Base-by-base conservation (phyloP, 345 rosid species). In the Sapria himalayana region DNA sequence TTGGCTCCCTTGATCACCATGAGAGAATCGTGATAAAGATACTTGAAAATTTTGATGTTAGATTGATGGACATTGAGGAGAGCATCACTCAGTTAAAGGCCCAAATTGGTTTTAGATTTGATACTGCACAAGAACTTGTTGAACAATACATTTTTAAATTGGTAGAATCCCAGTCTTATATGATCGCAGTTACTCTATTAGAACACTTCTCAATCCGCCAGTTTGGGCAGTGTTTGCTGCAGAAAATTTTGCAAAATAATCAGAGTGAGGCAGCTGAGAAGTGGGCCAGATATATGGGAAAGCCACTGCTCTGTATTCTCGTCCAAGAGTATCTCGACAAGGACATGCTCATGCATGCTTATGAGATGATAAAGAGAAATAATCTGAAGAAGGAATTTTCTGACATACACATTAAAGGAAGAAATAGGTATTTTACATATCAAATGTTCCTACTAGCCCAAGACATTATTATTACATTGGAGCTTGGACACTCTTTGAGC, bases 231-330 rank as follows among this genome's bases (percentile, higher is more conserved):
- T 47, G 86, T 15, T 79, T 89, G 50, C 76, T 89, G 18, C 56
- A 66, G 29, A 56, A 73, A 55, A 76, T 89, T 92, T 47, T 89
- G 60, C 69, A 74, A 45, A 73, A 72, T 15, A 70, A 65, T 46
- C 76, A 82, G 46, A 66, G 56, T 49, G 59, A 45, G 65, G 85
- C 98, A 37, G 93, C 98, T 16, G 98, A 82, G 67, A 82, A 60
- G 55, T 89, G 93, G 93, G 93, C 98, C 27, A 69, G 71, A 14
- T 76, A 76, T 69, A 76, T 82, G 78, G 98, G 98, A 40, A 72
- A 65, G 54, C 59, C 80, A 27, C 65, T 79, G 77, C 52, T 79
- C 57, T 62, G 75, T 39, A 1, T 63, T 35, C 91, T 89, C 34
- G 81, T 79, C 17, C 70, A 49, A 54, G 79, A 72, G 54, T 89